Evolutionary conservation across 106 monocot genomes (phyloP).

Genomic region (Phalaenopsis aphrodite): DNA sequence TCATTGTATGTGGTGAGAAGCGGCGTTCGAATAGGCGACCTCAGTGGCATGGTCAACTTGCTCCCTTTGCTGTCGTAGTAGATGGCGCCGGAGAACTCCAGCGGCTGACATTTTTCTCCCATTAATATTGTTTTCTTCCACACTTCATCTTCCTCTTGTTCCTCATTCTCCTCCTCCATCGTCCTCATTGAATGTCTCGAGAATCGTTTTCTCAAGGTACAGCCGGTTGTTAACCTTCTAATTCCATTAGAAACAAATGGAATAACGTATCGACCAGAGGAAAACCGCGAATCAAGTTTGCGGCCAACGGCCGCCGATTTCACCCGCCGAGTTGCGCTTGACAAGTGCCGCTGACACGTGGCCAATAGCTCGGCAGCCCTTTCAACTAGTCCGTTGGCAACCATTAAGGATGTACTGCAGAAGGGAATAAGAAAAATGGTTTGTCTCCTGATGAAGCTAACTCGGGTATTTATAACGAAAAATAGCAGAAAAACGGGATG

Average conservation of each 20-base stretch:
- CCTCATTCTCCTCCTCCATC: background rate
- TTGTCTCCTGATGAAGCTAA: no score
- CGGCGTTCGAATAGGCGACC: background rate
- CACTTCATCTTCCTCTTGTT: background rate
- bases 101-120: constrained; percentile 17
- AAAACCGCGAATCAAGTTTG: background rate
- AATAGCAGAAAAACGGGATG: no score
- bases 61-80: background rate
- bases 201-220: background rate
- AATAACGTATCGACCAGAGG: background rate
- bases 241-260: background rate
- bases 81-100: constrained; percentile 16
- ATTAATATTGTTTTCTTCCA: constrained; percentile 12
- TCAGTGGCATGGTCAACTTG: background rate
- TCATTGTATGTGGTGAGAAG: background rate
- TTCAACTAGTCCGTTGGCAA: background rate
- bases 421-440: no score
- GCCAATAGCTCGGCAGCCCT: background rate
- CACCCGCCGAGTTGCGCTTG: background rate
- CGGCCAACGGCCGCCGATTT: background rate
- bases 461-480: no score
- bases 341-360: background rate
- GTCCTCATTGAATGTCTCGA: background rate
- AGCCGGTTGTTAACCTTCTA: background rate
- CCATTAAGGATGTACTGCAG: background rate